Conservation (phyloP, 768 basidiomycete species). For the Russula virescens region DNA sequence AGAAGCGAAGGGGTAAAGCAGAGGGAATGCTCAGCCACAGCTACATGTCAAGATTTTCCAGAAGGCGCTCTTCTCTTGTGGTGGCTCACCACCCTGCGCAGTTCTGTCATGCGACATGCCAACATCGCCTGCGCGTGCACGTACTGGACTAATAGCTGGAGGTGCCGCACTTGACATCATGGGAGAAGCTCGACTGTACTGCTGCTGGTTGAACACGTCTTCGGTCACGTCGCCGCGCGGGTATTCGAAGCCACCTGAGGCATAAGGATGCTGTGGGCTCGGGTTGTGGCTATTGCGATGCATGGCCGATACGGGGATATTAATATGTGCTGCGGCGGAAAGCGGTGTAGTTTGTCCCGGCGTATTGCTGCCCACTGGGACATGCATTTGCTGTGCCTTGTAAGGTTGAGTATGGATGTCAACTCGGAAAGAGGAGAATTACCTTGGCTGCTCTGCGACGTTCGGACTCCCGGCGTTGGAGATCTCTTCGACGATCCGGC, state of each 20-base stretch:
- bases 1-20: not conserved
- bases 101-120: conserved; percentile 58
- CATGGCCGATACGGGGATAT: conserved; percentile 56
- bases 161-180: conserved; percentile 73
- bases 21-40: conserved; percentile 43
- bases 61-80: conserved; percentile 46
- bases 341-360: conserved; percentile 62
- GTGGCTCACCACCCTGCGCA: conserved; percentile 51
- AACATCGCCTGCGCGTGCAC: conserved; percentile 62
- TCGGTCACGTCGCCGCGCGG: conserved; percentile 37
- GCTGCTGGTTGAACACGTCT: conserved; percentile 54
- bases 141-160: conserved; percentile 66
- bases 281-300: conserved; percentile 39
- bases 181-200: conserved; percentile 74
- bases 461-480: conserved; percentile 50
- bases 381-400: conserved; percentile 53
- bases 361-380: conserved; percentile 43
- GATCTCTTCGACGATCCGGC: conserved; percentile 54
- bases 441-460: conserved; percentile 57
- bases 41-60: conserved; percentile 73
- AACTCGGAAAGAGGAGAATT: conserved; percentile 68
- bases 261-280: conserved; percentile 63
- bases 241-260: conserved; percentile 61
- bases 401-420: conserved; percentile 70
- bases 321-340: conserved; percentile 69